Conservation (phyloP, 768 basidiomycete species). For the Candolleomyces efflorescens region DNA sequence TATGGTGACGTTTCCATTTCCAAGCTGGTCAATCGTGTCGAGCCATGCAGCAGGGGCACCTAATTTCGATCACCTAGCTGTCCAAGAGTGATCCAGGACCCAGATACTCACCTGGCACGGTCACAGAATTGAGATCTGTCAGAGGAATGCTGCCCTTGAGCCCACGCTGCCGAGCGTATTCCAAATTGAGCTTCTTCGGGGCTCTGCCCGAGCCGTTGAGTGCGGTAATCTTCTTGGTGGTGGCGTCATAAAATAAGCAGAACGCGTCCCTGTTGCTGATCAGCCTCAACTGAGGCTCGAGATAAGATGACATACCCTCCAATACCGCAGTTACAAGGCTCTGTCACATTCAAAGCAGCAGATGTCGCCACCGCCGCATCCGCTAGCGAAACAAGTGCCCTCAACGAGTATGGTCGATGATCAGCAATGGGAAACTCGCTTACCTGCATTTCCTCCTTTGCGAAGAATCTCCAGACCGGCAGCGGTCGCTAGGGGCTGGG, state of each 20-base stretch:
- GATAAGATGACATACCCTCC: slow-evolving; percentile 57
- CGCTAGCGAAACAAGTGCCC: slow-evolving; percentile 36
- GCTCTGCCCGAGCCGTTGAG: slow-evolving; percentile 92
- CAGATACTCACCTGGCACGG: slow-evolving; percentile 59
- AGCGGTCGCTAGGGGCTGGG: slow-evolving; percentile 88
- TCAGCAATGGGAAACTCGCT: slow-evolving; percentile 9
- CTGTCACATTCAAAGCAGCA: slow-evolving; percentile 88
- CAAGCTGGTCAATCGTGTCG: slow-evolving; percentile 81
- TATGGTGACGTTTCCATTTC: slow-evolving; percentile 60
- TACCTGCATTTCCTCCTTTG: slow-evolving; percentile 95
- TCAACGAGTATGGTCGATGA: background rate
- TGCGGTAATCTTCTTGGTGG: slow-evolving; percentile 76
- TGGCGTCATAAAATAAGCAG: slow-evolving; percentile 88
- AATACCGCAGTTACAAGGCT: slow-evolving; percentile 87
- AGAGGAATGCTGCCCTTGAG: slow-evolving; percentile 71
- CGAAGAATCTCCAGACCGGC: slow-evolving; percentile 90
- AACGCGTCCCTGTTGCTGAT: slow-evolving; percentile 67
- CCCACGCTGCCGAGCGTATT: slow-evolving; percentile 67
- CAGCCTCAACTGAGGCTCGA: background rate
- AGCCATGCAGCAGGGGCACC: slow-evolving; percentile 96
- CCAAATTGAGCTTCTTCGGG: slow-evolving; percentile 74
- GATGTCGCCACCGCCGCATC: slow-evolving; percentile 95
- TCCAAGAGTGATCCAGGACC: background rate
- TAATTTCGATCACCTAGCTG: slow-evolving; percentile 13
- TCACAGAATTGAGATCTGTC: slow-evolving; percentile 86